Percentiles rank a stretch among this genome's conserved stretches.
phyloP scores from a whole-genome alignment of 306 rosid genomes.

The Vachellia collinsii region DNA sequence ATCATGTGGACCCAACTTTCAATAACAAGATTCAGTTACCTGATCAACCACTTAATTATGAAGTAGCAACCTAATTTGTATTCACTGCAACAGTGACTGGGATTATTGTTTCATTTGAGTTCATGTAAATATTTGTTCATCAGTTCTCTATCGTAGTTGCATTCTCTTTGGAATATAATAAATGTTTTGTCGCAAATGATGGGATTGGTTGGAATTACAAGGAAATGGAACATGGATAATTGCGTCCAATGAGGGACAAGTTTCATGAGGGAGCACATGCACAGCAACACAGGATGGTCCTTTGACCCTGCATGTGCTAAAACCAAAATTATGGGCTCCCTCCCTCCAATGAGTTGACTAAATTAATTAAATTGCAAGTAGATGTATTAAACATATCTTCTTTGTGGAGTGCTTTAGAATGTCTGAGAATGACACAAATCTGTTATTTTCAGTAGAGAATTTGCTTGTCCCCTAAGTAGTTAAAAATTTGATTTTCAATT shows the following conservation, averaged over 20 bases:
- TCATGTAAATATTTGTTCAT: conserved; percentile 34
- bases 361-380: not conserved
- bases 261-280: conserved; percentile 39
- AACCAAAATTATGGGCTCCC: not conserved
- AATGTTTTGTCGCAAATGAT: conserved; percentile 8
- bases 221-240: not conserved
- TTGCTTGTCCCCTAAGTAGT: not conserved
- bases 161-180: conserved; percentile 5
- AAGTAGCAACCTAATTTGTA: conserved; percentile 45
- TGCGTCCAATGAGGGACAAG: conserved; percentile 30
- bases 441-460: not conserved
- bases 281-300: conserved; percentile 38
- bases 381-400: not conserved
- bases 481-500: no score
- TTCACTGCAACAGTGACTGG: conserved; percentile 44
- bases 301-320: conserved; percentile 46
- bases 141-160: not conserved
- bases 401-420: not conserved
- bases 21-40: conserved; percentile 31
- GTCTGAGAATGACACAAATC: not conserved
- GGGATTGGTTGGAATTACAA: conserved; percentile 4
- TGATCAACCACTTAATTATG: conserved; percentile 29
- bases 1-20: conserved; percentile 28
- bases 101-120: conserved; percentile 21
- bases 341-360: not conserved